Evolutionary conservation across 1,284 basidiomycete species (phyloP).

Genomic region (Ustilago bromivora): DNA sequence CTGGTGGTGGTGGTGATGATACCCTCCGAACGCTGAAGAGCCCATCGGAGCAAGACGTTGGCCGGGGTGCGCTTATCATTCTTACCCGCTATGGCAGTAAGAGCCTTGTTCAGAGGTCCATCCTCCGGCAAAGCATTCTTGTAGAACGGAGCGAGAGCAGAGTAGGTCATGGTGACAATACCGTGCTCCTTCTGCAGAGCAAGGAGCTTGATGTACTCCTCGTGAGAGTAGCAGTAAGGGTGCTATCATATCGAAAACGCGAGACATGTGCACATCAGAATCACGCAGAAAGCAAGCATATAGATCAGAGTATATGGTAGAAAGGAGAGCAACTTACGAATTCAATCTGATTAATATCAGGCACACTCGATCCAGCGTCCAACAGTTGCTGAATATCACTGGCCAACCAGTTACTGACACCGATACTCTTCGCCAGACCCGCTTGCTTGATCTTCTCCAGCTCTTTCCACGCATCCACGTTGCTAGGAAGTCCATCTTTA

Average conservation of each 20-base stretch:
- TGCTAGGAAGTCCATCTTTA: constrained; percentile 47
- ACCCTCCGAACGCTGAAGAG: constrained; percentile 47
- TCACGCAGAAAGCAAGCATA: background rate
- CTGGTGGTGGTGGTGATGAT: constrained; percentile 56
- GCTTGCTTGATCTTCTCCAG: constrained; percentile 53
- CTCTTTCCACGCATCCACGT: constrained; percentile 58
- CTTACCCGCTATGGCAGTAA: constrained; percentile 40
- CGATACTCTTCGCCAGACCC: constrained; percentile 53
- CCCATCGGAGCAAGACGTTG: constrained; percentile 51
- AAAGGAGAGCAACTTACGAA: constrained; percentile 32
- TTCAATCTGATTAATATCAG: constrained; percentile 63
- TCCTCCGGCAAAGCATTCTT: constrained; percentile 35
- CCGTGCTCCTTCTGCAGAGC: constrained; percentile 46
- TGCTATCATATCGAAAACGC: constrained; percentile 18
- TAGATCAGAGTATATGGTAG: background rate
- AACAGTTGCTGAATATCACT: constrained; percentile 55
- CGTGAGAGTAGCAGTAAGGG: constrained; percentile 41
- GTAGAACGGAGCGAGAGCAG: constrained; percentile 50
- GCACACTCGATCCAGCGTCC: constrained; percentile 45
- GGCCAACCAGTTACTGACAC: constrained; percentile 56
- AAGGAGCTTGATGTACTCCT: constrained; percentile 48
- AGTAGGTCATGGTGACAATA: constrained; percentile 57
- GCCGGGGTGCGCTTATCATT: constrained; percentile 42
- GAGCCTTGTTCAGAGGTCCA: constrained; percentile 39
- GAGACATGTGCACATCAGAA: too few relatives aligned